These are phyloP conservation scores for Curvularia spicifera DNA, from an alignment of 2,329 filamentous ascomycete genomes.

Conservation along the genomic window DNA sequence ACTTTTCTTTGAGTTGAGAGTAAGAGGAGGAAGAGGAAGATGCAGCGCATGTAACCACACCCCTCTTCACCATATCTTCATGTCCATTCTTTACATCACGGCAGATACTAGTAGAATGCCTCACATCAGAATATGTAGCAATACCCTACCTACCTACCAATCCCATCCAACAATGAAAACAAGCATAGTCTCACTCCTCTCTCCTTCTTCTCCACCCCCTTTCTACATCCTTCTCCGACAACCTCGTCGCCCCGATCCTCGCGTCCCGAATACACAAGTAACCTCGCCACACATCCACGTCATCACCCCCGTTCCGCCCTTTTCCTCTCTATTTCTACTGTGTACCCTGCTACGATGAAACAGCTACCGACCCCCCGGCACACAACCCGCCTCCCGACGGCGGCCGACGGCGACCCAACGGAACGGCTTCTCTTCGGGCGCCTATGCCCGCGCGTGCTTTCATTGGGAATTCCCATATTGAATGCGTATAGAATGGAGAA, in stretches of 20 bases:
- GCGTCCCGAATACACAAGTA: too few relatives aligned
- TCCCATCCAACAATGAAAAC: not conserved
- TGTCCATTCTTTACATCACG: not conserved
- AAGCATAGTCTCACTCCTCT: too few relatives aligned
- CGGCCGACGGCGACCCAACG: too few relatives aligned
- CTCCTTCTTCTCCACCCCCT: not conserved
- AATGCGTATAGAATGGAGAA: too few relatives aligned
- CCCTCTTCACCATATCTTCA: not conserved
- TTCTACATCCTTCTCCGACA: too few relatives aligned
- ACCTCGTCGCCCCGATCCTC: too few relatives aligned
- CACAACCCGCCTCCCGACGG: not conserved
- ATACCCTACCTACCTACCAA: not conserved
- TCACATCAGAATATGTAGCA: not conserved
- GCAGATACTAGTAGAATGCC: not conserved
- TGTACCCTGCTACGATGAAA: not conserved
- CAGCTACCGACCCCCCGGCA: too few relatives aligned
- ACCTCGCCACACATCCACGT: not conserved
- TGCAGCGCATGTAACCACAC: not conserved
- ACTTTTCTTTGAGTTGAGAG: not conserved
- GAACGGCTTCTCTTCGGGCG: too few relatives aligned
- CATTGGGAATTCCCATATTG: too few relatives aligned
- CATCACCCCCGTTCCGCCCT: not conserved
- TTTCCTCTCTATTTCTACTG: not conserved
- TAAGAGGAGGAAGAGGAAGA: not conserved
- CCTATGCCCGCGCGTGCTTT: too few relatives aligned